These are phyloP conservation scores for Saitozyma podzolica DNA, from an alignment of 768 basidiomycete genomes.

Conservation along the genomic window DNA sequence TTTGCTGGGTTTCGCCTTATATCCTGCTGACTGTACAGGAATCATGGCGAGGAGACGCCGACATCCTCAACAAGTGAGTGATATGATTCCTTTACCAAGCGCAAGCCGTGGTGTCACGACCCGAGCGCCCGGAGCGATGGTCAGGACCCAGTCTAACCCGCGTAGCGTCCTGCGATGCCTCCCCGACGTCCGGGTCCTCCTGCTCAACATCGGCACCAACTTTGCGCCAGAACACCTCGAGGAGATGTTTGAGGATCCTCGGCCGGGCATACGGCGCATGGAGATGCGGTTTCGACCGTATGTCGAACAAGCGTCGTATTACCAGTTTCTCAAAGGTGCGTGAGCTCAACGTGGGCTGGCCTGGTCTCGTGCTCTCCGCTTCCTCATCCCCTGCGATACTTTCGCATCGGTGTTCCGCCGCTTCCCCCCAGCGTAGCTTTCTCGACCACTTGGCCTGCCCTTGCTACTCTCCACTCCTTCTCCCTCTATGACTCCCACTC, in stretches of 20 bases:
- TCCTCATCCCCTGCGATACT: too few relatives aligned
- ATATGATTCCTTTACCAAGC: not conserved
- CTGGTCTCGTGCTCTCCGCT: too few relatives aligned
- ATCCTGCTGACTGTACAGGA: conserved; percentile 50
- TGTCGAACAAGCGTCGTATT: conserved; percentile 71
- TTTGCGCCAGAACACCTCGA: conserved; percentile 81
- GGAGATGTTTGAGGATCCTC: conserved; percentile 63
- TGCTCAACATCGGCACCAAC: conserved; percentile 72
- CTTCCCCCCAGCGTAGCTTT: too few relatives aligned
- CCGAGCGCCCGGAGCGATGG: too few relatives aligned
- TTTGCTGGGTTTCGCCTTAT: too few relatives aligned
- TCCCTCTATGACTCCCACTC: too few relatives aligned
- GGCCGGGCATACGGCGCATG: conserved; percentile 58
- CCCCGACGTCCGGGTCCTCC: conserved; percentile 58
- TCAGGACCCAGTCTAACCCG: not conserved
- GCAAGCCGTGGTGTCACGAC: too few relatives aligned
- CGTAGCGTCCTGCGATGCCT: conserved; percentile 61
- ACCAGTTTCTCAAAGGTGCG: conserved; percentile 73
- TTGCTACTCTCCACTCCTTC: too few relatives aligned
- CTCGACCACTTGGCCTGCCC: too few relatives aligned
- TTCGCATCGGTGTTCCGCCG: too few relatives aligned
- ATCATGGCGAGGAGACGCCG: conserved; percentile 72
- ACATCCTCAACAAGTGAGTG: conserved; percentile 64
- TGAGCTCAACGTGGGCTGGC: not conserved
- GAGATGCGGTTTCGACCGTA: conserved; percentile 80